Evolutionary conservation across 2,329 filamentous ascomycete genomes (phyloP), one percentile per base, ranked within the genome.

Genomic region (Aspergillus sp.): DNA sequence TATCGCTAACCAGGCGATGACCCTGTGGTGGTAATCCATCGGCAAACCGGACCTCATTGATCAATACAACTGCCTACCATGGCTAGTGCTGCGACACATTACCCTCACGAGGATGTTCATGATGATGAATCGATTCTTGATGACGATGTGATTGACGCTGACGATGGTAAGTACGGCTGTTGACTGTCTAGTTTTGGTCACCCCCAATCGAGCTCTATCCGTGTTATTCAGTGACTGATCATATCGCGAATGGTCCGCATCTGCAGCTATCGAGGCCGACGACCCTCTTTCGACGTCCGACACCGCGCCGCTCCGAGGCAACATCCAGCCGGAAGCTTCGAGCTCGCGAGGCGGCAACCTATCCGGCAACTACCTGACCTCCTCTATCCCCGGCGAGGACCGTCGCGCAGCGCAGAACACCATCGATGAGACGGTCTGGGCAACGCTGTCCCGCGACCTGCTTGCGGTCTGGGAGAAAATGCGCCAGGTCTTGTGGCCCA

Each of bases 401-500:
- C 88, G 94, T 50, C 84, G 88, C 58, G 92, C 94, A 14, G 84
- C 91, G 6, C 86, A 88, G 60, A 96, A 95, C 76, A 99, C 94
- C 43, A 95, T 99, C 71, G 94, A 99, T 73, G 94, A 99, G 76
- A 87, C 86, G 1, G 94, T 99, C 38, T 99, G 94, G 94, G 90
- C 93, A 41, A 99, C 94, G n/a, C 79, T 99, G 55, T 90, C 89
- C 48, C 88, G 94, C 61, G 94, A 99, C 72, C 77, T 99, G 60
- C 76, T 93, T 6, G 94, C 91, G 21, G 91, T 97, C 32, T 97
- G 94, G 93, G 89, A 90, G 76, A 99, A 99, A 81, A 91, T 99
- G 87, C 87, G 89, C 72, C 93, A 97, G 78, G 94, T 99, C 36
- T 84, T 99, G 55, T 99, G 91, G 75, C 94, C 94, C 16, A 92